Evolutionary conservation across 768 basidiomycete genomes (phyloP).

Genomic region (Boletus patriciae): DNA sequence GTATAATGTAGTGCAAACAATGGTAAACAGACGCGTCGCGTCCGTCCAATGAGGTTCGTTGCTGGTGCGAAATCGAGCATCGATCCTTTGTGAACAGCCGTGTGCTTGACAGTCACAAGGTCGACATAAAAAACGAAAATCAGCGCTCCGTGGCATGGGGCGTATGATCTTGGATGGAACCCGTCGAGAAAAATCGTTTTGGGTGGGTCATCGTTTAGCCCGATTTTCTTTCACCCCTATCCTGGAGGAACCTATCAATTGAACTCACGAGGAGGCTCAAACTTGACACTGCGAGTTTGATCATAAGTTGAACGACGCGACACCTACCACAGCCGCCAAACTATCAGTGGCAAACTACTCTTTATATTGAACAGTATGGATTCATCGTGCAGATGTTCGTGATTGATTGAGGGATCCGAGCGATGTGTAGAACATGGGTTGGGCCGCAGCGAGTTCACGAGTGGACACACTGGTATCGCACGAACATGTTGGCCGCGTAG

Average conservation of each 20-base stretch:
- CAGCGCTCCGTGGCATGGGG: not conserved
- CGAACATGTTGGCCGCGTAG: too few species aligned
- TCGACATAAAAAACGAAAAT: not conserved
- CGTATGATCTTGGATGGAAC: not conserved
- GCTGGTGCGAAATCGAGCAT: not conserved
- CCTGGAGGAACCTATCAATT: not conserved
- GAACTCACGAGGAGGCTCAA: not conserved
- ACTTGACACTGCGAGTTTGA: not conserved
- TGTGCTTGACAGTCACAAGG: not conserved
- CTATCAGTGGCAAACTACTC: not conserved
- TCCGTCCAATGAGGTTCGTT: conserved; percentile 15
- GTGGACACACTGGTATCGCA: too few species aligned
- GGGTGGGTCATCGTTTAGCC: not conserved
- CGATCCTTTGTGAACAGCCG: too few species aligned
- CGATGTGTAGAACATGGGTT: too few species aligned
- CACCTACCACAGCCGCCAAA: not conserved
- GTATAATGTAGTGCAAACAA: conserved; percentile 23
- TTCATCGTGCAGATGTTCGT: not conserved
- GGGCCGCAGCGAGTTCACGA: too few species aligned
- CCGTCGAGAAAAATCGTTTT: not conserved
- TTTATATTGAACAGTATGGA: not conserved
- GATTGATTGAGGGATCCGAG: too few species aligned
- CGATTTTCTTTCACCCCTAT: too few species aligned
- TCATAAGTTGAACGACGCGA: not conserved
- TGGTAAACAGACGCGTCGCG: conserved; percentile 35